Conservation (phyloP, 2,329 filamentous ascomycete genomes). For the Penicillium occitanis region DNA sequence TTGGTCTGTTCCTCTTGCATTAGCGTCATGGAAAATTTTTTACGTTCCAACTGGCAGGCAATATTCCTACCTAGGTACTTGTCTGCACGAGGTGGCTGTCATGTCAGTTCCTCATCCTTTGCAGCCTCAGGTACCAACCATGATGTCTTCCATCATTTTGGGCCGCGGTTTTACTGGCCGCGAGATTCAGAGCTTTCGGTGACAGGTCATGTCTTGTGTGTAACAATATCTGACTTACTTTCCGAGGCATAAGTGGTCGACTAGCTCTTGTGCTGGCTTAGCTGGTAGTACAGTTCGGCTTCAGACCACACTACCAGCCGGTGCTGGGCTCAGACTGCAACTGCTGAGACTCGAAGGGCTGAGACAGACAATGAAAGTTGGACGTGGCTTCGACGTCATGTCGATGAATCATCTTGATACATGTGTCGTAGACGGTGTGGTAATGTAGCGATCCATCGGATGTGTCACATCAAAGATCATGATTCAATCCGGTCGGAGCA, state of each 20-base stretch:
- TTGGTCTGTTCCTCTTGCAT: conserved; percentile 7
- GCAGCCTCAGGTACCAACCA: background rate
- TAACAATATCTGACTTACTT: background rate
- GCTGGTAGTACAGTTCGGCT: background rate
- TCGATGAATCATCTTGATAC: background rate
- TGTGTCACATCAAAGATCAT: conserved; percentile 1
- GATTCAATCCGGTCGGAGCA: background rate
- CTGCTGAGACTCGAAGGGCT: background rate
- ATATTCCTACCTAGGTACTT: background rate
- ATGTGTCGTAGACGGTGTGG: background rate
- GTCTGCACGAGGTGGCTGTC: background rate
- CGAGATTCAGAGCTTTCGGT: background rate
- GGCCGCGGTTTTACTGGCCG: conserved; percentile 11
- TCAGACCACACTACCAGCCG: background rate
- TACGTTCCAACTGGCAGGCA: background rate
- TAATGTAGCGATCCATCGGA: background rate
- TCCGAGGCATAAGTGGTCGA: background rate
- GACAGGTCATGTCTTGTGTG: background rate
- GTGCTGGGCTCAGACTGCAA: background rate
- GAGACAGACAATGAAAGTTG: background rate
- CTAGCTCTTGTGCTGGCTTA: background rate
- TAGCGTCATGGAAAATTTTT: conserved; percentile 8
- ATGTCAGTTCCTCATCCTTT: background rate
- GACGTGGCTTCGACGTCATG: background rate
- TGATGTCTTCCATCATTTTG: conserved; percentile 13